phyloP scores from a whole-genome alignment of 345 rosid species.

The Ceriops tagal region DNA sequence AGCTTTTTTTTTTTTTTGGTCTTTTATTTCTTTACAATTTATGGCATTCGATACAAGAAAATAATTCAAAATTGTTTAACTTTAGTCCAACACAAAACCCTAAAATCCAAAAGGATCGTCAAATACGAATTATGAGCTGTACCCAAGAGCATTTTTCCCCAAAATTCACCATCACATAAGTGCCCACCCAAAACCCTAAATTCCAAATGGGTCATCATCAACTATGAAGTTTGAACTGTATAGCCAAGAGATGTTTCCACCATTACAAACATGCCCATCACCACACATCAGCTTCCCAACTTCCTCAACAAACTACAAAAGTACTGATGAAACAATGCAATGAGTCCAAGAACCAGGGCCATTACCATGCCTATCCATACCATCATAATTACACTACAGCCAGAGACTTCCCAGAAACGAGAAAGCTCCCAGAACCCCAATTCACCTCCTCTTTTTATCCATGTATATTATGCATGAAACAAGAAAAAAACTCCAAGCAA shows the following conservation, averaged over 20 bases:
- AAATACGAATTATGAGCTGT: neutral
- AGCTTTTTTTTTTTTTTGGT: too few relatives aligned
- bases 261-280: neutral
- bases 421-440: constrained; percentile 13
- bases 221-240: constrained; percentile 2
- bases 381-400: constrained; percentile 1
- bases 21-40: too few relatives aligned
- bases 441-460: neutral
- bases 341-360: neutral
- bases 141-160: neutral
- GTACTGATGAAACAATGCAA: neutral
- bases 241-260: neutral
- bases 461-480: neutral
- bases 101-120: neutral
- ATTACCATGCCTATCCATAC: neutral
- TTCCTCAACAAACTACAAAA: neutral
- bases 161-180: neutral
- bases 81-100: constrained; percentile 12
- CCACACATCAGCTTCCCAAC: neutral
- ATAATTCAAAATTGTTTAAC: too few relatives aligned
- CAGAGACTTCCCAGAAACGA: neutral
- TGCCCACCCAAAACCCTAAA: constrained; percentile 13
- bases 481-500: neutral
- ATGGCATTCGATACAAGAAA: too few relatives aligned
- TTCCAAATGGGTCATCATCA: constrained; percentile 1